A percentile compares a stretch with the other conserved stretches of the same genome.
Evolutionary conservation across 129 eudicot species (phyloP).

Genomic region (carrot (Daucus carota)): DNA sequence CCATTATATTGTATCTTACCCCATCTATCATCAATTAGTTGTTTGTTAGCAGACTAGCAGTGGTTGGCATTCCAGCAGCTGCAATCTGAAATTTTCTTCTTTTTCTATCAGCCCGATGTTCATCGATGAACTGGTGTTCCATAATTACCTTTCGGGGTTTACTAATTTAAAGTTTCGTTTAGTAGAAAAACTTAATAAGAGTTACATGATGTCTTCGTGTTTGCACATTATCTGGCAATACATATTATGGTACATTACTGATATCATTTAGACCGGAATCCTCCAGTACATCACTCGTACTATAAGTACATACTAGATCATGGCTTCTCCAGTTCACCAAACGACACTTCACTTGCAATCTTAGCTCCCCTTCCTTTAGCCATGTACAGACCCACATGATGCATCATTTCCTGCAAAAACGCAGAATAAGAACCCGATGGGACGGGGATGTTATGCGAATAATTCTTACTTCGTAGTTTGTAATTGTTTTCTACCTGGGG

Average conservation of each 20-base stretch:
- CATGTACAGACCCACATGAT: slow-evolving; percentile 84
- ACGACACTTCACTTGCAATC: slow-evolving; percentile 71
- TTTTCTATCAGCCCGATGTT: too few relatives aligned
- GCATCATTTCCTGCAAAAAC: slow-evolving; percentile 82
- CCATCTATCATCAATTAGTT: too few relatives aligned
- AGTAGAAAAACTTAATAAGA: neutral
- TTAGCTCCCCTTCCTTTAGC: slow-evolving; percentile 97
- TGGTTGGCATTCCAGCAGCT: too few relatives aligned
- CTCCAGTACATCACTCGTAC: neutral
- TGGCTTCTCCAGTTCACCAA: slow-evolving; percentile 23
- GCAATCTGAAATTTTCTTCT: too few relatives aligned
- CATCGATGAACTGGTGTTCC: too few relatives aligned
- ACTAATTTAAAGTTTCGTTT: too few relatives aligned
- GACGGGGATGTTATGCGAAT: neutral
- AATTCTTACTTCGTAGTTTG: neutral
- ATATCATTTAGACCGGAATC: neutral
- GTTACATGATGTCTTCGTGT: neutral
- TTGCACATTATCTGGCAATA: neutral
- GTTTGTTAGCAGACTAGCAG: too few relatives aligned
- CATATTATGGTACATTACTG: neutral
- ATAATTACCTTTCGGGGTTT: too few relatives aligned
- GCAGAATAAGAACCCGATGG: neutral
- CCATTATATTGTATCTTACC: too few relatives aligned
- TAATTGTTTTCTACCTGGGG: slow-evolving; percentile 65
- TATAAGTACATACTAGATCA: neutral